Evolutionary conservation across 805 yeast species (phyloP).

Genomic region (Pichia cabralensis): DNA sequence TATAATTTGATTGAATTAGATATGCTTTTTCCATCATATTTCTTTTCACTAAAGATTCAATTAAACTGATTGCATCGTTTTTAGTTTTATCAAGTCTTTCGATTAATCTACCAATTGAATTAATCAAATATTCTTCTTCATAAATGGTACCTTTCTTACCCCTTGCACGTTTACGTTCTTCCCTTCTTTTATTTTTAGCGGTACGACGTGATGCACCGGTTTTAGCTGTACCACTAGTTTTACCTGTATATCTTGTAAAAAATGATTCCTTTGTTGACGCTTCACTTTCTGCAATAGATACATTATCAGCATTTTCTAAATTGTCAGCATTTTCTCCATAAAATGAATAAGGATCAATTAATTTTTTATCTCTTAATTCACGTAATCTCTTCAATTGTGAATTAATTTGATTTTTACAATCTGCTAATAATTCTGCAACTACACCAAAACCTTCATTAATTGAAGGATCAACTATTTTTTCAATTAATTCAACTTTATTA

Average conservation of each 20-base stretch:
- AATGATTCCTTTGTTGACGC: slow-evolving; percentile 88
- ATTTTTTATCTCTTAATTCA: slow-evolving; percentile 76
- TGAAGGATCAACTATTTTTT: slow-evolving; percentile 56
- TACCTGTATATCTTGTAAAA: slow-evolving; percentile 93
- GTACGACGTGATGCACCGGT: slow-evolving; percentile 94
- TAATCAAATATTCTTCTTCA: slow-evolving; percentile 90
- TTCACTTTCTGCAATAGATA: slow-evolving; percentile 90
- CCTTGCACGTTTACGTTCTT: slow-evolving; percentile 90
- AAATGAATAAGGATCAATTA: slow-evolving; percentile 75
- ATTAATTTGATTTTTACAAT: slow-evolving; percentile 73
- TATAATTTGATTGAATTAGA: slow-evolving; percentile 62
- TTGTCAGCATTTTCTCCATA: slow-evolving; percentile 56
- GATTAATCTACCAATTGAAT: slow-evolving; percentile 77
- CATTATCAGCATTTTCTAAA: slow-evolving; percentile 81
- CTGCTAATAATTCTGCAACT: slow-evolving; percentile 85
- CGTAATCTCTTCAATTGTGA: slow-evolving; percentile 80
- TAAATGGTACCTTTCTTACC: slow-evolving; percentile 97
- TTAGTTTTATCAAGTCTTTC: slow-evolving; percentile 71
- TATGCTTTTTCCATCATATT: slow-evolving; percentile 69
- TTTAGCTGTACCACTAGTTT: slow-evolving; percentile 89
- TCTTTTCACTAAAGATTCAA: slow-evolving; percentile 70
- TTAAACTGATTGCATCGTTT: slow-evolving; percentile 61
- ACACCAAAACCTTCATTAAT: slow-evolving; percentile 82
- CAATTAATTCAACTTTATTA: slow-evolving; percentile 36
- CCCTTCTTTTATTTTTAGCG: slow-evolving; percentile 85